Evolutionary conservation across 768 basidiomycete genomes (phyloP), one percentile per base, ranked within the genome.

Genomic region (Tricholoma bakamatsutake): DNA sequence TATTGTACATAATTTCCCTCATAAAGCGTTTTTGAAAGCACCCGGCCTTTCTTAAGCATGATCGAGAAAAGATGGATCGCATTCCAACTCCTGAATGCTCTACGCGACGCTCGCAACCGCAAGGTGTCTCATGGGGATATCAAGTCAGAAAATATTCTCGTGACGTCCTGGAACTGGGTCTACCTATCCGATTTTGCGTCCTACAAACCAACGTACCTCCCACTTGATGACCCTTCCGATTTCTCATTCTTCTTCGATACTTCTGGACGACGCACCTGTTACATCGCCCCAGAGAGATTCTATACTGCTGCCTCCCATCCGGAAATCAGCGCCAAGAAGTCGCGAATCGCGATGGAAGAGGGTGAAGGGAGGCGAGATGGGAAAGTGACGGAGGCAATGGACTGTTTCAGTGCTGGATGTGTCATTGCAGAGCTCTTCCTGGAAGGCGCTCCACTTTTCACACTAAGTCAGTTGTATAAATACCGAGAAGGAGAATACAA

Each of bases 191-290:
- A 98, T 73, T 98, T 98, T 68, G 91, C 95, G 0, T 81, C 86
- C 0, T 95, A 91, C 80, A 99, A 99, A 68, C 97, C 95, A 0
- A 95, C 93, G 2, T 91, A 85, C 68, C 82, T 99, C 10, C 97
- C 97, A 0, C 80, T 98, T 43, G 93, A 99, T 65, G 95, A 98
- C 66, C 97, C 97, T 3, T 85, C 95, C 7, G 94, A 96, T 72
- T 99, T 98, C 70, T 95, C 94, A 4, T 97, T 94, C 76, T 99
- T 87, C 78, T 98, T 95, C 70, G 97, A 99, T 70, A 93, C 93
- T 4, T 93, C 92, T 11, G 92, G 93, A 1, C 79, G 93, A 6
- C 81, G 96, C 10, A 95, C 92, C 1, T 99, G 97, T 68, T 98
- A 98, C 65, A 76, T 99, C 56, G 97, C 97, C 0, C 97, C 97